Evolutionary conservation across 164 flowering plant genomes (phyloP).

Genomic region (Paratinospora sagittata): DNA sequence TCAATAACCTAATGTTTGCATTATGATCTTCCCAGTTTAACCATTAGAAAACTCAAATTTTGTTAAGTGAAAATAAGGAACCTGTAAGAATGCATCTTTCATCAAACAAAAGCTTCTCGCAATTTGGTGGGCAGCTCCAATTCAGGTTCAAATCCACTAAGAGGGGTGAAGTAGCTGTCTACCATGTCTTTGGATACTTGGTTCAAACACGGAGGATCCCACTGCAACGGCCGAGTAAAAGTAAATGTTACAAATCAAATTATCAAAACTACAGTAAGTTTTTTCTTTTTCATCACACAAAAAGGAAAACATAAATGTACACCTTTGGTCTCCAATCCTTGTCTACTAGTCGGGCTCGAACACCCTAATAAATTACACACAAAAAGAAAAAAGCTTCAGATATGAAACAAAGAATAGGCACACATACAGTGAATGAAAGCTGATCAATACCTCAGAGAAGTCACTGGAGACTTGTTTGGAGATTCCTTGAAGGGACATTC

Average conservation of each 20-base stretch:
- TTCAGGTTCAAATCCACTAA: constrained; percentile 56
- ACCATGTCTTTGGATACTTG: constrained; percentile 81
- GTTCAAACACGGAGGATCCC: constrained; percentile 66
- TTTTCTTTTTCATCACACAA: background rate
- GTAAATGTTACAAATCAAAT: background rate
- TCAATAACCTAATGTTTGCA: background rate
- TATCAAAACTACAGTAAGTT: background rate
- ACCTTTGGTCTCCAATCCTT: constrained; percentile 92
- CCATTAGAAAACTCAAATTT: background rate
- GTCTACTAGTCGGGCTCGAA: constrained; percentile 74
- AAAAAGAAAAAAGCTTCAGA: background rate
- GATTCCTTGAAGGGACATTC: constrained; percentile 61
- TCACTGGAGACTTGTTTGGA: constrained; percentile 55
- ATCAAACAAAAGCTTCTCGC: constrained; percentile 53
- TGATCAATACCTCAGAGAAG: constrained; percentile 64
- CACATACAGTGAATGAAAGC: background rate
- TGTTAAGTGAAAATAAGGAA: background rate
- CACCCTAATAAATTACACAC: constrained; percentile 43
- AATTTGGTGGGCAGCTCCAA: constrained; percentile 55
- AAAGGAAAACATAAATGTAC: constrained; percentile 3
- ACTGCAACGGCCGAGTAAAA: constrained; percentile 38
- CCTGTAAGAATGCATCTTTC: constrained; percentile 4
- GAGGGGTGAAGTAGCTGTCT: constrained; percentile 49
- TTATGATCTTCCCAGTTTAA: background rate
- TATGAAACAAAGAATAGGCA: background rate